Evolutionary conservation across 1,284 basidiomycete species (phyloP).

Genomic region (Tilletia indica): DNA sequence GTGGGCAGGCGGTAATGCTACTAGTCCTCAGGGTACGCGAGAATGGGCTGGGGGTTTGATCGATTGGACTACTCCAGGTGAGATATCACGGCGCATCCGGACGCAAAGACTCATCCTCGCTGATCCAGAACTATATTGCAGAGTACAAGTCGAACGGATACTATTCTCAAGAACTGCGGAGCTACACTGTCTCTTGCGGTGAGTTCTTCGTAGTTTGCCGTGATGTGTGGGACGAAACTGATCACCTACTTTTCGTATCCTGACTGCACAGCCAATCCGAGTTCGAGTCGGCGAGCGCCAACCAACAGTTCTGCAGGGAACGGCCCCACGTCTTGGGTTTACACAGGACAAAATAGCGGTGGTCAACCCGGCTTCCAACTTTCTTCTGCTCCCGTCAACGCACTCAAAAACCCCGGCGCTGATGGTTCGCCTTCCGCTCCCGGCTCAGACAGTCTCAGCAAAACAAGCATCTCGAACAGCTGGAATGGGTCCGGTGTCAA

Average conservation of each 20-base stretch:
- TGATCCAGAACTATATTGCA: not conserved
- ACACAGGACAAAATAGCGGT: constrained; percentile 29
- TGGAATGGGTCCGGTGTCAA: constrained; percentile 25
- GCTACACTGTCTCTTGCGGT: constrained; percentile 37
- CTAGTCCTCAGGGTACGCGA: constrained; percentile 32
- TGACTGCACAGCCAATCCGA: constrained; percentile 27
- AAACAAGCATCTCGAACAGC: constrained; percentile 17
- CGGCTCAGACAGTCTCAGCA: constrained; percentile 20
- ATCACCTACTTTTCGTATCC: not conserved
- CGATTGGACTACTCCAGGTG: constrained; percentile 28
- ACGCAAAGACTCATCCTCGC: not conserved
- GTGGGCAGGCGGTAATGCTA: constrained; percentile 40
- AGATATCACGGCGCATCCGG: not conserved
- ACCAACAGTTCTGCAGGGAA: constrained; percentile 33
- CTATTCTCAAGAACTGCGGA: constrained; percentile 46
- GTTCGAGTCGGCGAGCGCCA: constrained; percentile 26
- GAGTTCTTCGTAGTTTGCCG: not conserved
- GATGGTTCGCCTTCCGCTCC: constrained; percentile 27
- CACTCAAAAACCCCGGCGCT: constrained; percentile 23
- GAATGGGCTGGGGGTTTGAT: constrained; percentile 46
- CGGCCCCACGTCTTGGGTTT: constrained; percentile 40
- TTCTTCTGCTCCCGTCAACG: constrained; percentile 26
- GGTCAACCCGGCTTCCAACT: constrained; percentile 32
- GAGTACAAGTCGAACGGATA: constrained; percentile 42
- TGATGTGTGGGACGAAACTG: no score